Conservation (phyloP, 225 moss, liverwort and hornwort species). For the Marchantia paleacea region DNA sequence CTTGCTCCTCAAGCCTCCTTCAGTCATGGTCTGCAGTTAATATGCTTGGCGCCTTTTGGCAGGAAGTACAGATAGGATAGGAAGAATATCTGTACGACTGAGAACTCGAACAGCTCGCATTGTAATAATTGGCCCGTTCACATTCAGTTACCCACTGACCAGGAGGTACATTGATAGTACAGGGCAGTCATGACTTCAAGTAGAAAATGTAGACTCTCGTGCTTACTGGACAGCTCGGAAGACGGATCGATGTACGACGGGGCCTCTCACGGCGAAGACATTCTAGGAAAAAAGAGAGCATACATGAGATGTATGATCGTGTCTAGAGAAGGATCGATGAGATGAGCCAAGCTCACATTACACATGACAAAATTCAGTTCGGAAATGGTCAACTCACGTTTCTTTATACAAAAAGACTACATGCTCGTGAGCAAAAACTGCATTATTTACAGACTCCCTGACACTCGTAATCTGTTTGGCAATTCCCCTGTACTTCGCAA, state of each 20-base stretch:
- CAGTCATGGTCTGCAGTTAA: too few relatives aligned
- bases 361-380: neutral
- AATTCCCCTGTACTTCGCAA: constrained; percentile 10
- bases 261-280: neutral
- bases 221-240: neutral
- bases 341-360: neutral
- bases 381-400: constrained; percentile 7
- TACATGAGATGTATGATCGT: neutral
- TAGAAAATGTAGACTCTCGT: neutral
- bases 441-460: constrained; percentile 7
- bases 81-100: neutral
- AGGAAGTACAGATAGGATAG: too few relatives aligned
- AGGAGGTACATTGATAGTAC: neutral
- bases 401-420: constrained; percentile 8
- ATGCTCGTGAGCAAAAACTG: neutral
- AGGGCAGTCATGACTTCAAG: neutral
- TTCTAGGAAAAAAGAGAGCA: neutral
- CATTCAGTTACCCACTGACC: neutral
- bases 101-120: neutral
- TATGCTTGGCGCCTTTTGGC: too few relatives aligned
- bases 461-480: neutral
- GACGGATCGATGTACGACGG: neutral
- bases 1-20: too few relatives aligned
- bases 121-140: neutral
- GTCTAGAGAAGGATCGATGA: neutral